Conservation (phyloP, 208 protist species). For the Histomonas meleagridis region DNA sequence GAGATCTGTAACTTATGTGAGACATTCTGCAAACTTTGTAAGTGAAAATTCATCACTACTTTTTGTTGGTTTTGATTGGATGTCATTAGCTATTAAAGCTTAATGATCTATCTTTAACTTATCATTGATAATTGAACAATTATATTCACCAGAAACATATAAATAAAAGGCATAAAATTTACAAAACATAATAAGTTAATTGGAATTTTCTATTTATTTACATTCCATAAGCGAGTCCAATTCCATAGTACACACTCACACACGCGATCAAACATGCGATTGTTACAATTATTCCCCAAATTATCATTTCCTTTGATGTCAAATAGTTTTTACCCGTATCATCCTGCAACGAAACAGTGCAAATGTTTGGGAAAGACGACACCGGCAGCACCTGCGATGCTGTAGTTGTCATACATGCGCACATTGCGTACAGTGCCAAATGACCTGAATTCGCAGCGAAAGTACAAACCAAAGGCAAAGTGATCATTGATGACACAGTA, state of each 20-base stretch:
- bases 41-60: too few relatives aligned
- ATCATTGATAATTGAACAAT: too few relatives aligned
- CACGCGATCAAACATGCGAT: neutral
- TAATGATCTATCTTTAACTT: too few relatives aligned
- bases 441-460: neutral
- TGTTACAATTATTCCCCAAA: neutral
- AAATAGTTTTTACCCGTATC: neutral
- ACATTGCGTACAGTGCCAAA: neutral
- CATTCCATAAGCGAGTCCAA: neutral
- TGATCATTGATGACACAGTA: constrained; percentile 31
- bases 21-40: too few relatives aligned
- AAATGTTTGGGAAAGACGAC: constrained; percentile 18
- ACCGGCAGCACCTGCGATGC: neutral
- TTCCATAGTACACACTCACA: neutral
- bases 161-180: too few relatives aligned
- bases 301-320: neutral
- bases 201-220: too few relatives aligned
- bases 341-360: neutral
- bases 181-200: too few relatives aligned
- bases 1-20: too few relatives aligned
- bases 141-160: too few relatives aligned
- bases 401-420: constrained; percentile 17
- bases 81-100: too few relatives aligned
- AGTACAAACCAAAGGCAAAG: neutral
- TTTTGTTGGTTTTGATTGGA: too few relatives aligned